Evolutionary conservation across 805 yeast species (phyloP).

Genomic region (Schwanniomyces polymorphus): DNA sequence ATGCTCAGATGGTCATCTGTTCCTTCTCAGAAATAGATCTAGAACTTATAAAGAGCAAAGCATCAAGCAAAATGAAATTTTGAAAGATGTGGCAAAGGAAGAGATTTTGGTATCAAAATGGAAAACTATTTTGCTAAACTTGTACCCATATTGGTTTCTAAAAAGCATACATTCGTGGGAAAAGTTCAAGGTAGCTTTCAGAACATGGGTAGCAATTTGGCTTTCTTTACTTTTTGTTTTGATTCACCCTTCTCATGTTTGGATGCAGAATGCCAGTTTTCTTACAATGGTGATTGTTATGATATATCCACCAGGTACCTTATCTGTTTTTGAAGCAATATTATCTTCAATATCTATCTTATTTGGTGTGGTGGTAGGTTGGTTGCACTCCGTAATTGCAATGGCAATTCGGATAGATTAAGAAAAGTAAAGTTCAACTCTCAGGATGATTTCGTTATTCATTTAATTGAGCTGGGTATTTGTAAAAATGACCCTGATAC

Average conservation of each 20-base stretch:
- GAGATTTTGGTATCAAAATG: not conserved
- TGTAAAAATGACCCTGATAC: slow-evolving; percentile 18
- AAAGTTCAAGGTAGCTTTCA: slow-evolving; percentile 17
- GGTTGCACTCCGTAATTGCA: slow-evolving; percentile 22
- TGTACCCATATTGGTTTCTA: not conserved
- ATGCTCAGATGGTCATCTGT: not conserved
- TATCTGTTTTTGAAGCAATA: slow-evolving; percentile 17
- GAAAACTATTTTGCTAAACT: not conserved
- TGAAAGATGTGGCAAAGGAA: not conserved
- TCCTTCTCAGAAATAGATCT: not conserved
- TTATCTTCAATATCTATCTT: slow-evolving; percentile 15
- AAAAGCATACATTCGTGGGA: not conserved
- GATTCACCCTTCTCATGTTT: slow-evolving; percentile 20
- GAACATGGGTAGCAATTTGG: slow-evolving; percentile 31
- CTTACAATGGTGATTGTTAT: slow-evolving; percentile 27
- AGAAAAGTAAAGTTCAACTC: slow-evolving; percentile 22
- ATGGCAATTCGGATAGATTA: slow-evolving; percentile 21
- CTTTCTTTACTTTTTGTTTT: slow-evolving; percentile 20
- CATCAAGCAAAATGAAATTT: not conserved
- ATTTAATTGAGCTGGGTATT: slow-evolving; percentile 19
- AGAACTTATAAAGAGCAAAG: not conserved
- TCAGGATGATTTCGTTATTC: slow-evolving; percentile 13
- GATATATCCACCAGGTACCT: slow-evolving; percentile 26
- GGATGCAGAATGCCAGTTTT: slow-evolving; percentile 32
- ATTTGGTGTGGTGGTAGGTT: slow-evolving; percentile 15